Base-by-base conservation (phyloP, 805 yeast species). In the Nakazawaea populi region DNA sequence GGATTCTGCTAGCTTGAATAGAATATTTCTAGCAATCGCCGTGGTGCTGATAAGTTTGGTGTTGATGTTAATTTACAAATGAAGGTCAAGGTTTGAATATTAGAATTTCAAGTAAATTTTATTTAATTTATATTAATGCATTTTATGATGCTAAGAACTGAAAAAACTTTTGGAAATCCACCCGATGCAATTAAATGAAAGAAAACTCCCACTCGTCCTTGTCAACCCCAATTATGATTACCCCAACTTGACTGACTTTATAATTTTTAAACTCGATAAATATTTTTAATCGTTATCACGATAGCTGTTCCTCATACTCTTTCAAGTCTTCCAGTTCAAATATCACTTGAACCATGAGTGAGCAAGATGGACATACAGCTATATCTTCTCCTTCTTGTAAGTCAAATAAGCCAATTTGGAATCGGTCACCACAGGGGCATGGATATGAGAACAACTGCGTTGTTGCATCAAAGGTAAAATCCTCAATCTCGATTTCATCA, bases 351-450 rank as follows among this genome's bases (percentile, higher is more conserved):
- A 90, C 90, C 95, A 89, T 90, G 48, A 94, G 72, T 24, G 96
- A 87, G 69, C 99, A 94, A 51, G 95, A 85, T 31, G 99, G 99
- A 67, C 99, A 94, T 14, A 92, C 95, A 0, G 99, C 99, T 32
- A 89, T 82, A 54, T 89, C 90, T 59, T 89, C 95, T 7, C 97
- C 99, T 58, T 90, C 97, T 54, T 75, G 73, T 66, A 94, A 73
- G 63, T 94, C 99, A 59, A 86, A 94, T 47, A 90, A 73, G 32
- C 80, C 74, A 30, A 94, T 87, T 62, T 92, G 96, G 68, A 94
- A 94, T 61, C 83, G 76, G 67, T 94, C 99, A 8, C 99, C 99
- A 68, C 99, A 94, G 1, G 99, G 99, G 73, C 99, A 94, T 4
- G 99, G 99, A 61, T 91, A 92, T 47, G 89, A 86, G 69, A 91